A percentile compares a stretch with the other conserved stretches of the same genome.
Conservation (phyloP, 2,329 filamentous ascomycete genomes). For the Xylariaceae sp. region DNA sequence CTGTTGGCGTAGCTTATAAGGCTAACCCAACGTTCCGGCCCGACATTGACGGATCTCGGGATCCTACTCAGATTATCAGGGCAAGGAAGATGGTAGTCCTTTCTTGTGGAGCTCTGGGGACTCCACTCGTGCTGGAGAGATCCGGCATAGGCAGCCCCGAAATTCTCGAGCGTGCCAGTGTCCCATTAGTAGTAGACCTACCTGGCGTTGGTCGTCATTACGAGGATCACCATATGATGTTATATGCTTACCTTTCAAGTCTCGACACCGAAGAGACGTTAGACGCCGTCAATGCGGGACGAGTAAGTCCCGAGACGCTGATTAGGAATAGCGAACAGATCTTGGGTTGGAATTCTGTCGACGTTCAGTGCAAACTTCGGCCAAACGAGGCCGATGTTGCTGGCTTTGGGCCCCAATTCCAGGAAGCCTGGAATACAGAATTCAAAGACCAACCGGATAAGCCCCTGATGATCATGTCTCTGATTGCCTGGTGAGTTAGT, state of each 20-base stretch:
- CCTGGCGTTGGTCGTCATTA: slow-evolving; percentile 51
- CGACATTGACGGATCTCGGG: slow-evolving; percentile 45
- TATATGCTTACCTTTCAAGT: slow-evolving; percentile 47
- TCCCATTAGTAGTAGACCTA: slow-evolving; percentile 41
- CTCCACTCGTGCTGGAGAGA: slow-evolving; percentile 51
- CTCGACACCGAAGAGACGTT: slow-evolving; percentile 15
- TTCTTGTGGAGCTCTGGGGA: slow-evolving; percentile 45
- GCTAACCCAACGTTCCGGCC: slow-evolving; percentile 25
- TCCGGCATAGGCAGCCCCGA: slow-evolving; percentile 52
- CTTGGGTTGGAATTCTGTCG: slow-evolving; percentile 61
- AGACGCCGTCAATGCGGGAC: slow-evolving; percentile 8
- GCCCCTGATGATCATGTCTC: slow-evolving; percentile 51
- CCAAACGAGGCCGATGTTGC: slow-evolving; percentile 35
- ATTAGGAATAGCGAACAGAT: slow-evolving; percentile 51
- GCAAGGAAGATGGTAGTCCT: slow-evolving; percentile 52
- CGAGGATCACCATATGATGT: slow-evolving; percentile 52
- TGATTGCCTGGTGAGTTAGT: slow-evolving; percentile 38
- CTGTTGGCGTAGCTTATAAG: slow-evolving; percentile 18
- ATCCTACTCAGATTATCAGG: slow-evolving; percentile 40
- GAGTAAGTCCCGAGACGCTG: slow-evolving; percentile 37
- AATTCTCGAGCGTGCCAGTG: slow-evolving; percentile 42
- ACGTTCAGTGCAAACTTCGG: slow-evolving; percentile 59
- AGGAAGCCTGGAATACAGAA: slow-evolving; percentile 57
- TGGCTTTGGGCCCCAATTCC: slow-evolving; percentile 55
- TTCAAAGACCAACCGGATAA: slow-evolving; percentile 48